Evolutionary conservation across 1,284 basidiomycete species (phyloP).

Genomic region (Thelephora terrestris): DNA sequence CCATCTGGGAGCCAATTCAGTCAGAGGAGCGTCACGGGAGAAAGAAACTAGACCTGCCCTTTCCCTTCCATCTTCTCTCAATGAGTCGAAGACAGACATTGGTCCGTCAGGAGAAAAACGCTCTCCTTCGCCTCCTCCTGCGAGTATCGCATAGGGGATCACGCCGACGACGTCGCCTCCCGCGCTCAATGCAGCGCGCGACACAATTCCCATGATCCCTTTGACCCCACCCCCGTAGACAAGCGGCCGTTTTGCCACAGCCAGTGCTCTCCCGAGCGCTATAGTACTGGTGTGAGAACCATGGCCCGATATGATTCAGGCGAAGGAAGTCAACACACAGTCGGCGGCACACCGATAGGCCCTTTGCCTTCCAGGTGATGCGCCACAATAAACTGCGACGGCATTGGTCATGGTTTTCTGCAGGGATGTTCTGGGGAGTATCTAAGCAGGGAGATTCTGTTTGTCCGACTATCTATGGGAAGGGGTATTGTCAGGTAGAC

Average conservation of each 20-base stretch:
- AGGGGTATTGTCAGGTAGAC: too few relatives aligned
- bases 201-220: slow-evolving; percentile 85
- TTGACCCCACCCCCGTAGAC: slow-evolving; percentile 82
- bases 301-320: not conserved
- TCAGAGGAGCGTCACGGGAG: not conserved
- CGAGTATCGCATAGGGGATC: slow-evolving; percentile 68
- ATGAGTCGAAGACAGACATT: not conserved
- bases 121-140: slow-evolving; percentile 37
- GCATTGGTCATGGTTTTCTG: slow-evolving; percentile 25
- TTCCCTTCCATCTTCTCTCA: not conserved
- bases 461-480: too few relatives aligned
- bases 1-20: too few relatives aligned
- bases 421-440: not conserved
- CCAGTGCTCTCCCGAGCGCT: slow-evolving; percentile 73
- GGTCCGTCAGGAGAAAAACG: not conserved
- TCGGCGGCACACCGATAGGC: slow-evolving; percentile 60
- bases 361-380: slow-evolving; percentile 51
- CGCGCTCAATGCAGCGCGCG: slow-evolving; percentile 52
- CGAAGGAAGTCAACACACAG: slow-evolving; percentile 35
- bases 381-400: slow-evolving; percentile 74
- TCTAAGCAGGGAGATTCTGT: too few relatives aligned
- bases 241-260: slow-evolving; percentile 48
- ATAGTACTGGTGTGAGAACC: slow-evolving; percentile 5
- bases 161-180: slow-evolving; percentile 79
- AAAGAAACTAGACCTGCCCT: not conserved